These are phyloP conservation scores for Linnemannia schmuckeri DNA, from an alignment of 192 early-diverging fungal species.

Conservation along the genomic window DNA sequence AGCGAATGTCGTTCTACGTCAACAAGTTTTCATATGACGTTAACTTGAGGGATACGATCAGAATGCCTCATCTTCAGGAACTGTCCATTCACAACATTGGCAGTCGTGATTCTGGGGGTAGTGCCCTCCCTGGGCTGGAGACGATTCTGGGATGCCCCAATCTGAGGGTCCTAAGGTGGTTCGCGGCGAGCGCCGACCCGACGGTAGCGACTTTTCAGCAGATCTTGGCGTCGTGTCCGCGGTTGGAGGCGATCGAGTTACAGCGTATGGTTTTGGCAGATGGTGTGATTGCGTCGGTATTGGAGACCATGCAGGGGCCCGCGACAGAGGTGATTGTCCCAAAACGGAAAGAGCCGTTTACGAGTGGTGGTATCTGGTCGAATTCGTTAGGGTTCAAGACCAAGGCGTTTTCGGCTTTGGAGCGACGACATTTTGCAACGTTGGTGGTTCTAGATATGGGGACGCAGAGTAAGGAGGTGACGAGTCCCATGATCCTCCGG, in stretches of 20 bases:
- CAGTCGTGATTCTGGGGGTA: too few relatives aligned
- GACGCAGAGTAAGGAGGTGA: background rate
- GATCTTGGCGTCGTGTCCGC: background rate
- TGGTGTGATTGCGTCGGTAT: background rate
- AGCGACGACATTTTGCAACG: background rate
- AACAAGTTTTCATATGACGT: too few relatives aligned
- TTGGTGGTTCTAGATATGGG: background rate
- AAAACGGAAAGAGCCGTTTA: background rate
- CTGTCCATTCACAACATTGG: background rate
- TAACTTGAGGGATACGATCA: background rate
- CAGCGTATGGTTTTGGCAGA: background rate
- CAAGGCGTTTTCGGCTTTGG: background rate
- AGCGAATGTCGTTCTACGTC: background rate
- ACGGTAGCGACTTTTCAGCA: background rate
- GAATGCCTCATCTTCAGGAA: background rate
- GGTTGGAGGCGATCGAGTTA: background rate
- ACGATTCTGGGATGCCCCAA: background rate
- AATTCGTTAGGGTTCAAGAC: background rate
- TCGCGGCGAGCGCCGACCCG: background rate
- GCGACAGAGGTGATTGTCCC: background rate
- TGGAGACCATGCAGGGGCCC: background rate
- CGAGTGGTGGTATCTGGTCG: background rate
- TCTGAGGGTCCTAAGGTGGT: background rate
- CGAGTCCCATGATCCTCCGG: background rate
- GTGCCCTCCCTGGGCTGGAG: background rate